phyloP scores from a whole-genome alignment of 139 green algal genomes.

The Picochlorum sp. region DNA sequence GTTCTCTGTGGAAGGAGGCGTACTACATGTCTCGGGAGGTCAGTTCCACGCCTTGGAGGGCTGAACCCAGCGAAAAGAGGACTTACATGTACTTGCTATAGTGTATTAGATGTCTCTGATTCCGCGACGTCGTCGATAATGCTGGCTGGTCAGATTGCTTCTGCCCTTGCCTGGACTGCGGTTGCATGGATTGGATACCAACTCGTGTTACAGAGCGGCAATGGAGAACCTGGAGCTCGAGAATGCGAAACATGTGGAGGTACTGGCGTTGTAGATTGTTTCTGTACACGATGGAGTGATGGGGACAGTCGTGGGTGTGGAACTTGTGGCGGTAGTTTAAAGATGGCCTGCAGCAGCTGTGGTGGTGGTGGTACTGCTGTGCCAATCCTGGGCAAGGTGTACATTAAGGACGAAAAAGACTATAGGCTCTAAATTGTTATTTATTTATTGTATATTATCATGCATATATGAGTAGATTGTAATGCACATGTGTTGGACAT shows the following conservation, averaged over 20 bases:
- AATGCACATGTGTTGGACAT: no score
- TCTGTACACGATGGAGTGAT: constrained; percentile 30
- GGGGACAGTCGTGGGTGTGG: constrained; percentile 13
- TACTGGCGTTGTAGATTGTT: constrained; percentile 20
- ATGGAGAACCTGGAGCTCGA: not conserved
- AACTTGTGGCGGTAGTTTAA: constrained; percentile 13
- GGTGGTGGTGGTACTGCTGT: constrained; percentile 24
- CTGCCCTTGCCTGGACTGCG: constrained; percentile 5
- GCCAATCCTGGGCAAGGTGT: constrained; percentile 19
- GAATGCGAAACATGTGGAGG: constrained; percentile 24
- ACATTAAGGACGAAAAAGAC: constrained; percentile 18
- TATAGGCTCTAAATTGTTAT: constrained; percentile 3
- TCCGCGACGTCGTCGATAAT: not conserved
- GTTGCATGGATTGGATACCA: constrained; percentile 6
- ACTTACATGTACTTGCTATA: not conserved
- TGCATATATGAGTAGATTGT: not conserved
- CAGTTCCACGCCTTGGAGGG: no score
- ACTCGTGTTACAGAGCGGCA: constrained; percentile 1
- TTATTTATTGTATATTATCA: constrained; percentile 1
- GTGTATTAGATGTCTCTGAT: not conserved
- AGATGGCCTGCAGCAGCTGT: constrained; percentile 21
- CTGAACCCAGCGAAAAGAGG: no score
- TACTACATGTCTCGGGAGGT: no score
- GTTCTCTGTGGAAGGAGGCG: no score
- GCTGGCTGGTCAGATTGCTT: not conserved